Percentiles rank a stretch among this genome's conserved stretches.
These are phyloP conservation scores for Schoenoplectus triqueter DNA, from an alignment of 202 grass and related monocot genomes.

Conservation along the genomic window DNA sequence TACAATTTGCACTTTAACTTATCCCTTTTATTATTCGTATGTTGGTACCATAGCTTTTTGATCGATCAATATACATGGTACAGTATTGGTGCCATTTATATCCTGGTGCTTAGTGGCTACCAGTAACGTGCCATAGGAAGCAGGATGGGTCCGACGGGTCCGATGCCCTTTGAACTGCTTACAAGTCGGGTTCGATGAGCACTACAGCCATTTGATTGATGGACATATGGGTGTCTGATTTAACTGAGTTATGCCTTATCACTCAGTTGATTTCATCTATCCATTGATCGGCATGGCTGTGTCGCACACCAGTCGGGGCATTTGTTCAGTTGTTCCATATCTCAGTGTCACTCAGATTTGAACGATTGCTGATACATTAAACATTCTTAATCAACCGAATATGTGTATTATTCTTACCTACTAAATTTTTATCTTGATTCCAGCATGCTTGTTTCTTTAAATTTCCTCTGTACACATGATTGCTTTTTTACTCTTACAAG, in stretches of 20 bases:
- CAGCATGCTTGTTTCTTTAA: no score
- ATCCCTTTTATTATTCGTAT: slow-evolving; percentile 29
- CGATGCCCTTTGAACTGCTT: neutral
- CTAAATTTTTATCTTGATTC: no score
- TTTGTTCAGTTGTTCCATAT: no score
- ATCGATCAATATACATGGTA: slow-evolving; percentile 5
- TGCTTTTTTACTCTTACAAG: no score
- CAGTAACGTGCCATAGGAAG: neutral
- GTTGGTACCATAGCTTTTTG: neutral
- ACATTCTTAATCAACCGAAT: no score
- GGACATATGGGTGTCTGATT: neutral
- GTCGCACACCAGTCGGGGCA: no score
- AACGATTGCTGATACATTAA: no score
- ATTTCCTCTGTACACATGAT: no score
- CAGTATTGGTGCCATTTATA: slow-evolving; percentile 7
- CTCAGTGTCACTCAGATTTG: no score
- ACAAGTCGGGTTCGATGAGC: neutral
- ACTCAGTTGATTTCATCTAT: neutral
- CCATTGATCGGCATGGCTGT: neutral
- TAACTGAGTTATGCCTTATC: no score
- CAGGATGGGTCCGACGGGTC: neutral
- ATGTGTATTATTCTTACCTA: no score
- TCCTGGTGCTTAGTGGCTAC: slow-evolving; percentile 8
- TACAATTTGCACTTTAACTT: neutral
- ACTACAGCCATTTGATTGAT: neutral